These are phyloP conservation scores for Phenoliferia sp. DNA, from an alignment of 1,284 basidiomycete genomes.

Conservation along the genomic window DNA sequence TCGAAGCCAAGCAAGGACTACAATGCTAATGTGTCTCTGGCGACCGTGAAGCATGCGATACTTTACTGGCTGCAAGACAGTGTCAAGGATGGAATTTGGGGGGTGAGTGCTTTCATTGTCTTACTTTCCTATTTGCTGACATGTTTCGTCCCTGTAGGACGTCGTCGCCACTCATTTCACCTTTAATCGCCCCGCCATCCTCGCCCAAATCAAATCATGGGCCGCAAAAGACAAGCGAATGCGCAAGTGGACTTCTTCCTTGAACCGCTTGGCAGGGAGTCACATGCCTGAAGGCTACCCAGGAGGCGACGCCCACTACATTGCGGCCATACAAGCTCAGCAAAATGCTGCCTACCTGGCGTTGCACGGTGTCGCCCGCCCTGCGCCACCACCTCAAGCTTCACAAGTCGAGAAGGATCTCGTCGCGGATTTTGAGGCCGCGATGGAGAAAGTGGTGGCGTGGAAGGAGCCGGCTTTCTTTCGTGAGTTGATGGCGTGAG, in stretches of 20 bases:
- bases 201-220: constrained; percentile 3
- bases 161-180: constrained; percentile 15
- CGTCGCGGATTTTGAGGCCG: constrained; percentile 7
- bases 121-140: neutral
- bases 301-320: neutral
- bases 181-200: constrained; percentile 1
- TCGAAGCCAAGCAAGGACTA: constrained; percentile 11
- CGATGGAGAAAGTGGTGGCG: constrained; percentile 1
- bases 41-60: constrained; percentile 14
- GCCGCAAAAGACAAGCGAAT: constrained; percentile 8
- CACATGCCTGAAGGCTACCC: constrained; percentile 4
- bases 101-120: neutral
- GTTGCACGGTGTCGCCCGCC: neutral
- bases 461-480: constrained; percentile 10
- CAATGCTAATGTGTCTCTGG: constrained; percentile 19
- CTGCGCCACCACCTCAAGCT: neutral
- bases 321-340: neutral
- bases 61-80: constrained; percentile 12
- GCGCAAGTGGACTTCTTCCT: constrained; percentile 1
- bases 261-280: constrained; percentile 7
- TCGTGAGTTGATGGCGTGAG: neutral
- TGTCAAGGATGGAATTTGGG: constrained; percentile 13
- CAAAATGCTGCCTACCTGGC: neutral
- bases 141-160: constrained; percentile 4
- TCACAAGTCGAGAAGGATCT: neutral